Base-by-base conservation (phyloP, 352 stramenopile genomes). In the Phytophthora cactorum region DNA sequence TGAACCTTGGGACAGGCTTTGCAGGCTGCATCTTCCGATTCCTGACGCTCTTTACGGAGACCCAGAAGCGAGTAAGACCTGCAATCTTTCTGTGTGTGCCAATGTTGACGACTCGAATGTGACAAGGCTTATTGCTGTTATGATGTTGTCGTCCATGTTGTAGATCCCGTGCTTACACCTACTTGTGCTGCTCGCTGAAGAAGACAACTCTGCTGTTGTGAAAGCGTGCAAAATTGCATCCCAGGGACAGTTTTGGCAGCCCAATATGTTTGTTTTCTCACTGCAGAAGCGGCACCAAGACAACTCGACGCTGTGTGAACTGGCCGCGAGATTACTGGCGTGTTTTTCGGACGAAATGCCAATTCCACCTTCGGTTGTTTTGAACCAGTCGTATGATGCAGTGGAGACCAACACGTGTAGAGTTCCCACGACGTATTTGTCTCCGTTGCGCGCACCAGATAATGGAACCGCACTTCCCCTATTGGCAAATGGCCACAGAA, bases 211-310 rank as follows among this genome's bases (percentile, higher is more conserved):
- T 10, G 74, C 79, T 12, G 78, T 87, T 11, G 79, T 89, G 7
- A 62, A 75, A 2, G 70, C 84, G 0, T 91, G 82, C 61, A 78
- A 88, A 70, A 49, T 91, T 56, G 86, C 84, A 27, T 76, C 77
- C 2, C 84, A 92, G 58, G 86, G 86, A 2, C 84, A 90, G 31
- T 63, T 83, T 12, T 92, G 85, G 81, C 77, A 91, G 63, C 86
- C 86, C 34, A 88, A 90, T 54, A 91, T 92, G 79, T 94, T 91
- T 51, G 82, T 94, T 44, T 83, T 89, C 38, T 89, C 82, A 22
- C 59, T 94, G 11, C 80, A 88, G 50, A 92, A 91, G 58, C 86
- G 86, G 3, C 81, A 94, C 50, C 72, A 70, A 22, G 79, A 82
- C 46, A 88, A 83, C 61, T 43, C 70, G 10, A 66, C 44, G 41